These are phyloP conservation scores for Penicillium mononematosum DNA, from an alignment of 495 filamentous ascomycete genomes.

Conservation along the genomic window DNA sequence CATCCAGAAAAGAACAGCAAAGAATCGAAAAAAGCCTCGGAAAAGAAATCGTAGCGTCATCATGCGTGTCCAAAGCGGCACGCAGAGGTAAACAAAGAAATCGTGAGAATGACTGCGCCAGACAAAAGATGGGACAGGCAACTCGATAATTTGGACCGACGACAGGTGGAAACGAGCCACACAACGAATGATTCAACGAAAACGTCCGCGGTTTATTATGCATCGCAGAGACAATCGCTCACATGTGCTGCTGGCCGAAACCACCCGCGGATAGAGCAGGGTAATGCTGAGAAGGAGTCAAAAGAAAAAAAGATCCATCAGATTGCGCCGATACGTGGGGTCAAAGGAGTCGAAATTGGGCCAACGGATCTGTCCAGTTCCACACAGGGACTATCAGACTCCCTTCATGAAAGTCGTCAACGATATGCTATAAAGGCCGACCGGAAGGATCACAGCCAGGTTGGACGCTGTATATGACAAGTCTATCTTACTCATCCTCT, in stretches of 20 bases:
- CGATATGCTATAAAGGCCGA: constrained; percentile 10
- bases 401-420: constrained; percentile 29
- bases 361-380: constrained; percentile 18
- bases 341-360: constrained; percentile 18
- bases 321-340: constrained; percentile 17
- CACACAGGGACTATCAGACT: constrained; percentile 18
- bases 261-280: constrained; percentile 6
- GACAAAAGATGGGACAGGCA: constrained; percentile 5
- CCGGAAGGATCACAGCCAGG: constrained; percentile 15
- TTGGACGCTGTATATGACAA: constrained; percentile 18
- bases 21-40: constrained; percentile 35
- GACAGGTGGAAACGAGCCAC: background rate
- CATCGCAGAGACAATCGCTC: constrained; percentile 37
- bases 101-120: constrained; percentile 15
- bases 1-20: constrained; percentile 19
- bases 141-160: constrained; percentile 24
- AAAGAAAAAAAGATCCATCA: constrained; percentile 17
- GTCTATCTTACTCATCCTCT: constrained; percentile 37
- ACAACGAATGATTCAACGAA: constrained; percentile 12
- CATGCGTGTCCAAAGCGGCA: constrained; percentile 23
- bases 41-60: constrained; percentile 25
- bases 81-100: constrained; percentile 1
- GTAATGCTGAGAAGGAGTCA: constrained; percentile 7
- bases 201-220: constrained; percentile 44
- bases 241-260: constrained; percentile 7